Conservation (phyloP, 768 basidiomycete genomes). For the Crepidotus variabilis region DNA sequence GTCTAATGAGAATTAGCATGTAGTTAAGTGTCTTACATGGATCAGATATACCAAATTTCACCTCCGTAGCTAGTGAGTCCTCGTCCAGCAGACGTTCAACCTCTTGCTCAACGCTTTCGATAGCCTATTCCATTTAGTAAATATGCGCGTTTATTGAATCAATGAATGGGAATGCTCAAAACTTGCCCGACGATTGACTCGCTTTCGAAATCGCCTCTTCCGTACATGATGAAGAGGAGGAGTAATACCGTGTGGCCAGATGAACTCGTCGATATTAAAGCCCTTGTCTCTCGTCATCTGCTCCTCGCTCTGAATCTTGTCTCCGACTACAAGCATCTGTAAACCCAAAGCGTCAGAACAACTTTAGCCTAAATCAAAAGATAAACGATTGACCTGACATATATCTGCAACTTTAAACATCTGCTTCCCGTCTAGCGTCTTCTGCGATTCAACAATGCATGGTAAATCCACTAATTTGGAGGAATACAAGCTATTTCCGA, state of each 20-base stretch:
- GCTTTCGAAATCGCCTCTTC: slow-evolving; percentile 89
- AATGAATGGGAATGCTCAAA: neutral
- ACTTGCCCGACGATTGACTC: slow-evolving; percentile 76
- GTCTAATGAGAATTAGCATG: slow-evolving; percentile 37
- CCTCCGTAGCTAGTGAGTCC: slow-evolving; percentile 70
- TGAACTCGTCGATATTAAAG: slow-evolving; percentile 92
- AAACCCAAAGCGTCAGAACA: slow-evolving; percentile 12
- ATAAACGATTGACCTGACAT: slow-evolving; percentile 66
- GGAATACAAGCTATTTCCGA: slow-evolving; percentile 75
- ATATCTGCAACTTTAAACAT: slow-evolving; percentile 99
- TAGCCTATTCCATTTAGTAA: slow-evolving; percentile 53
- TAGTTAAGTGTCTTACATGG: neutral
- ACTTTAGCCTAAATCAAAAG: slow-evolving; percentile 4
- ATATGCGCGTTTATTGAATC: neutral
- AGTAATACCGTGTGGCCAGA: slow-evolving; percentile 95
- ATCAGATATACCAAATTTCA: slow-evolving; percentile 63
- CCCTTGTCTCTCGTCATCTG: slow-evolving; percentile 54
- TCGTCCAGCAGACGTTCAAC: slow-evolving; percentile 84
- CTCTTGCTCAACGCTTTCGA: slow-evolving; percentile 92
- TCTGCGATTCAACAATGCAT: slow-evolving; percentile 90
- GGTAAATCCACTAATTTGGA: slow-evolving; percentile 96
- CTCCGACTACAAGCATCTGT: slow-evolving; percentile 90
- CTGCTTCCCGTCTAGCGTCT: slow-evolving; percentile 93
- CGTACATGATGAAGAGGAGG: slow-evolving; percentile 89
- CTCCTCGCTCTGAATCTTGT: slow-evolving; percentile 70